A percentile compares a stretch with the other conserved stretches of the same genome.
Evolutionary conservation across 352 stramenopile genomes (phyloP).

Genomic region (Phytophthora sojae): DNA sequence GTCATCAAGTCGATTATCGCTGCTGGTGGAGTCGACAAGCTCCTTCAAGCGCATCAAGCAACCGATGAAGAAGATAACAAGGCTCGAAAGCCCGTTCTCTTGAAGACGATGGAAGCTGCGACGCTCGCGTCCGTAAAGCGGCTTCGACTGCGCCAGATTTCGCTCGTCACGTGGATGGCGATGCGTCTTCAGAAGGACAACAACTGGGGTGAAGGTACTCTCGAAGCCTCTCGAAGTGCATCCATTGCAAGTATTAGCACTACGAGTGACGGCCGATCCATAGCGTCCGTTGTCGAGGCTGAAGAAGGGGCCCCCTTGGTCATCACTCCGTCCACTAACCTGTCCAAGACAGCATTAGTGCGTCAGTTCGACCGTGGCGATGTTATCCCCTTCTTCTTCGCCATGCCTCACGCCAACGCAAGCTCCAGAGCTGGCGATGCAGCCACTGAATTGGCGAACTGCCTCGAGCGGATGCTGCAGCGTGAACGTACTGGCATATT

Average conservation of each 20-base stretch:
- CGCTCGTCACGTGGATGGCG: conserved; percentile 47
- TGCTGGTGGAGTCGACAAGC: conserved; percentile 7
- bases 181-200: conserved; percentile 34
- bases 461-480: conserved; percentile 63
- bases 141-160: conserved; percentile 57
- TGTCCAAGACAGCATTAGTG: conserved; percentile 14
- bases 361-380: conserved; percentile 45
- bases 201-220: not conserved
- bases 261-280: not conserved
- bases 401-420: conserved; percentile 36
- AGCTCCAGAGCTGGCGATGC: conserved; percentile 19
- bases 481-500: conserved; percentile 56
- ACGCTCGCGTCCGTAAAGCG: conserved; percentile 49
- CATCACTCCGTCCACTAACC: conserved; percentile 20
- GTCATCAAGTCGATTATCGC: conserved; percentile 27
- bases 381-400: conserved; percentile 60
- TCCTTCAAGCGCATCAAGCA: not conserved
- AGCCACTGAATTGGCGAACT: conserved; percentile 38
- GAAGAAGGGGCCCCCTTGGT: conserved; percentile 19
- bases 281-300: conserved; percentile 20
- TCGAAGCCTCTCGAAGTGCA: not conserved
- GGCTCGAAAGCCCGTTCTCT: not conserved
- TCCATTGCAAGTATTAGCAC: conserved; percentile 5
- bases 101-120: conserved; percentile 15
- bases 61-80: conserved; percentile 7